These are phyloP conservation scores for Lathyrus aphaca DNA, from an alignment of 306 rosid species.

Conservation along the genomic window DNA sequence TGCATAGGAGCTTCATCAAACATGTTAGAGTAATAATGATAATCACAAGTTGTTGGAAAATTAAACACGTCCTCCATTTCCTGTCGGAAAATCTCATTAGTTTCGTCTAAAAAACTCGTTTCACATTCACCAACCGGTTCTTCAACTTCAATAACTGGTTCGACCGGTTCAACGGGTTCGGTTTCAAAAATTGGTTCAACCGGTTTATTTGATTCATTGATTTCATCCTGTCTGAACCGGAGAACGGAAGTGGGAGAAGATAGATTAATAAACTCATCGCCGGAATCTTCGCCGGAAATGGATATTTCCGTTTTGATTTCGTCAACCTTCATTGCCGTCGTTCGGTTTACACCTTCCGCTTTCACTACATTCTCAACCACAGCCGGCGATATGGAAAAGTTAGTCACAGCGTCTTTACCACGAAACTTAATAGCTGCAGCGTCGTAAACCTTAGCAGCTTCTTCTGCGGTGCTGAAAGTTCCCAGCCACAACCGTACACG, in stretches of 20 bases:
- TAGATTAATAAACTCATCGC: slow-evolving; percentile 56
- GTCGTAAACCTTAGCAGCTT: slow-evolving; percentile 82
- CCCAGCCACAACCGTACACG: slow-evolving; percentile 82
- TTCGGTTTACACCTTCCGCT: not conserved
- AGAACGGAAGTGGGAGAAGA: slow-evolving; percentile 85
- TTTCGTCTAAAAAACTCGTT: slow-evolving; percentile 26
- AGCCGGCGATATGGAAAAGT: slow-evolving; percentile 45
- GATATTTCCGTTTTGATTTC: slow-evolving; percentile 36
- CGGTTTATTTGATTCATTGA: not conserved
- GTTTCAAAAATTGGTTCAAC: not conserved
- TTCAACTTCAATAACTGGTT: too few species aligned
- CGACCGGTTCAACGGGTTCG: not conserved
- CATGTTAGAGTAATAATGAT: slow-evolving; percentile 18
- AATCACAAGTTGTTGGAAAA: slow-evolving; percentile 43
- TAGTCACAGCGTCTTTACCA: slow-evolving; percentile 68
- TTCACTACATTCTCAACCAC: slow-evolving; percentile 2
- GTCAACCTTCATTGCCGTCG: not conserved
- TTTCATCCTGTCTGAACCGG: slow-evolving; percentile 39
- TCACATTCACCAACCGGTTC: slow-evolving; percentile 30
- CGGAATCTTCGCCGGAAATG: slow-evolving; percentile 60
- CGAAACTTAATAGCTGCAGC: slow-evolving; percentile 74
- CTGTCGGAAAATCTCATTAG: slow-evolving; percentile 33
- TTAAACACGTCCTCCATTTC: slow-evolving; percentile 52
- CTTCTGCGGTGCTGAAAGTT: slow-evolving; percentile 80
- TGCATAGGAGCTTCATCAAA: slow-evolving; percentile 42